phyloP scores from a whole-genome alignment of 1,284 basidiomycete genomes.

The Irpex lacteus region DNA sequence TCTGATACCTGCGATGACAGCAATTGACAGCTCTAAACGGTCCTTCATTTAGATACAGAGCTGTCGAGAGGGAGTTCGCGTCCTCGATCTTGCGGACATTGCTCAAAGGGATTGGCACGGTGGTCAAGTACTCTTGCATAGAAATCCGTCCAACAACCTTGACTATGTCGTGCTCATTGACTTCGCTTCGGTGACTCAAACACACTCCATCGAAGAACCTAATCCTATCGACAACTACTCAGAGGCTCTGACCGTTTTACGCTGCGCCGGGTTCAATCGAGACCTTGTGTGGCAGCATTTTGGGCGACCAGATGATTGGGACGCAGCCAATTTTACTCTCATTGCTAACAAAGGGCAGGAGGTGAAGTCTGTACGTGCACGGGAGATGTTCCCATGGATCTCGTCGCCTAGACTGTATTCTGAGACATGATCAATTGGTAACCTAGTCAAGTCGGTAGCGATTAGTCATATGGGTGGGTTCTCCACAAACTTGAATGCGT shows the following conservation, averaged over 20 bases:
- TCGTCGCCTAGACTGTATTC: not conserved
- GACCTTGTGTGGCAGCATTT: constrained; percentile 8
- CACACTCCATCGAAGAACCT: not conserved
- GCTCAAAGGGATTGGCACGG: constrained; percentile 5
- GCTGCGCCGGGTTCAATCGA: not conserved
- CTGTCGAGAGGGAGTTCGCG: constrained; percentile 5
- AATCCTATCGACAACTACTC: constrained; percentile 4
- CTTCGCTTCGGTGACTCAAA: constrained; percentile 5
- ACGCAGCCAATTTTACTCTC: not conserved
- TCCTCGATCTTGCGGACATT: constrained; percentile 6
- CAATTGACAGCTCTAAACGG: not conserved
- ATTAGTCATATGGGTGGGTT: not conserved
- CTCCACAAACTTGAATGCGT: too few relatives aligned
- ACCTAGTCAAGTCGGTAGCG: not conserved
- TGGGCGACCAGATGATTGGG: constrained; percentile 8
- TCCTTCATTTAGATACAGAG: constrained; percentile 5
- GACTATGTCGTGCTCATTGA: constrained; percentile 5
- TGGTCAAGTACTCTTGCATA: constrained; percentile 3
- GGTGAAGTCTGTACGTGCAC: not conserved
- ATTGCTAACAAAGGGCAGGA: not conserved
- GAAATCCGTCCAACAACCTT: constrained; percentile 2
- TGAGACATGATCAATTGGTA: not conserved
- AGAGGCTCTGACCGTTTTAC: not conserved
- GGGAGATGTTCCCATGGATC: not conserved
- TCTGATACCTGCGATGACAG: not conserved